Evolutionary conservation across 2,329 filamentous ascomycete species (phyloP), one percentile per base, ranked within the genome.

Genomic region (Beauveria caledonica): DNA sequence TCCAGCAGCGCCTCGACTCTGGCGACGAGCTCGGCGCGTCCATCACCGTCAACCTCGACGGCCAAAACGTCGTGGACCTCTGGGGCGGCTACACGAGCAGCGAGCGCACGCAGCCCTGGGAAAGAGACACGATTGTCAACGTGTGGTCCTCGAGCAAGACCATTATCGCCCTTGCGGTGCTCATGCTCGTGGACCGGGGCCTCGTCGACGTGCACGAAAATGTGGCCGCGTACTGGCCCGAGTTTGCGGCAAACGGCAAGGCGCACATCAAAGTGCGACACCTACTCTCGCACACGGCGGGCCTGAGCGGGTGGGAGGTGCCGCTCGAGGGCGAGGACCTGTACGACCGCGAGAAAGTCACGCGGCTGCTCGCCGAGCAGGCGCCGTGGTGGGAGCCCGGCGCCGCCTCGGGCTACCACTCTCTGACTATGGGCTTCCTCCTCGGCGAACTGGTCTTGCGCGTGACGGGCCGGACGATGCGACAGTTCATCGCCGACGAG

Each of bases 11-110:
- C 25, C 49, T 81, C n/a, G 64, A 67, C 10, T 70, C 67, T 1
- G 75, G 70, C 19, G 66, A 72, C 3, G 78, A 81, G 49, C 58
- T 78, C 6, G 78, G 78, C 2, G 77, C 75, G n/a, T 77, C 74
- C 0, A 66, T 80, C 21, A 69, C 65, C 23, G 69, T 79, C 50
- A 76, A 70, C 58, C 65, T 77, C 11, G 68, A 73, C 52, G 77
- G 76, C n/a, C 60, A 72, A 17, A 68, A 71, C 19, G 75, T 76
- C 11, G 64, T 79, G 17, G 76, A 80, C 62, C 62, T 80, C 17
- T 79, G 75, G 75, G 78, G 74, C 17, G 77, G 77, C 2, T 68
- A 71, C 59, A 62, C 66, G 4, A 74, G 76, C 60, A 54, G 62
- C 7, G 66, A 59, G 1, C 65, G 65, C 1, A 73, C 66, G 1